Conservation (phyloP, 2,329 filamentous ascomycete species). For the Epichloe sp. region DNA sequence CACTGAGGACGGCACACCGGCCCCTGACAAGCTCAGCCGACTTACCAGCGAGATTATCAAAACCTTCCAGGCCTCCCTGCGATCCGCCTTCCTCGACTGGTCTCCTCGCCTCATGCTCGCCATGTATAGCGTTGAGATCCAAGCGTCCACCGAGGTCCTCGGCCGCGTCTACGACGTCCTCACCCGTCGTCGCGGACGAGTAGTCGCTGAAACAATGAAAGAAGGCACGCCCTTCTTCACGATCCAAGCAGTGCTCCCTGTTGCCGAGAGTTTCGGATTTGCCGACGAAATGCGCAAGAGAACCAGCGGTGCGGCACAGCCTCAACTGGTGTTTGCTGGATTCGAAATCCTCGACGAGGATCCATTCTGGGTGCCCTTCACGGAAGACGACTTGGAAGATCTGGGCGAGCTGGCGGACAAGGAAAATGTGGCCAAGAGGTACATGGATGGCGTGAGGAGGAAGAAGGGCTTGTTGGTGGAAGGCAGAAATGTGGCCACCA, state of each 20-base stretch:
- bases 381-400: conserved; percentile 93
- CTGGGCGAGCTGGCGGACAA: conserved; percentile 83
- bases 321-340: conserved; percentile 85
- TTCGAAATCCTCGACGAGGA: conserved; percentile 92
- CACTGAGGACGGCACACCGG: conserved; percentile 39
- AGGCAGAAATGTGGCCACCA: conserved; percentile 61
- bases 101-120: conserved; percentile 86
- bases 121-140: conserved; percentile 97
- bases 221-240: conserved; percentile 96
- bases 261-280: conserved; percentile 93
- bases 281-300: conserved; percentile 92
- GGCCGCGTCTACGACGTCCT: conserved; percentile 95
- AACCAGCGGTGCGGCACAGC: conserved; percentile 78
- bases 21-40: conserved; percentile 57
- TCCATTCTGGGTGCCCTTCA: conserved; percentile 94
- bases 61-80: conserved; percentile 71
- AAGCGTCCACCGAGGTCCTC: conserved; percentile 88
- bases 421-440: conserved; percentile 92
- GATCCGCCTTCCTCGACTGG: conserved; percentile 86
- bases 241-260: conserved; percentile 75
- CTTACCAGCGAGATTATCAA: conserved; percentile 91
- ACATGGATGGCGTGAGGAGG: conserved; percentile 79
- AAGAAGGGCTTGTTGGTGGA: conserved; percentile 82
- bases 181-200: conserved; percentile 80
- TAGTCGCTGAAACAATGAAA: conserved; percentile 82